A percentile compares a stretch with the other conserved stretches of the same genome.
These are phyloP conservation scores for Vaccinium myrtillus DNA, from an alignment of 148 eudicot genomes.

Conservation along the genomic window DNA sequence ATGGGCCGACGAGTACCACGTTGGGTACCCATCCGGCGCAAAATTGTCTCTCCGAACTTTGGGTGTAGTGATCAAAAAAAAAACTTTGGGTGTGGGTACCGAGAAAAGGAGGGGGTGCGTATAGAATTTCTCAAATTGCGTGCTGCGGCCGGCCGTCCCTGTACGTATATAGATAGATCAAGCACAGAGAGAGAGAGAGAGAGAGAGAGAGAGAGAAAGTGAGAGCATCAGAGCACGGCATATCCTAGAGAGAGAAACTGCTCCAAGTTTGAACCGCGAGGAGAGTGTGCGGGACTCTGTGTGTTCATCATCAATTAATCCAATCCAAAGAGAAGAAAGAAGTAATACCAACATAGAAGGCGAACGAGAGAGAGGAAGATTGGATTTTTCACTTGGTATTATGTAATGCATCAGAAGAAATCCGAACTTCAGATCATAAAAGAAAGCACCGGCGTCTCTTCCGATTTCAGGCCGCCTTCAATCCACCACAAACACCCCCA, in stretches of 20 bases:
- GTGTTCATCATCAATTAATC: background rate
- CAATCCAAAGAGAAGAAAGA: background rate
- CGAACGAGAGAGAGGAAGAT: background rate
- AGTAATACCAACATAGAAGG: background rate
- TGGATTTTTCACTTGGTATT: conserved; percentile 8
- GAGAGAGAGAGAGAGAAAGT: background rate
- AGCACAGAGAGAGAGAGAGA: background rate
- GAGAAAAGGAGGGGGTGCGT: too few relatives aligned
- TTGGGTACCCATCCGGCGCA: too few relatives aligned
- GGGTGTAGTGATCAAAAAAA: too few relatives aligned
- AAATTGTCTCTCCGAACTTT: too few relatives aligned
- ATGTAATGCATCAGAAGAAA: conserved; percentile 93
- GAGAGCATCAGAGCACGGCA: background rate
- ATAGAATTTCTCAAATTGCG: background rate
- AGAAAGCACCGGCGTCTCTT: conserved; percentile 96
- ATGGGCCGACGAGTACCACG: too few relatives aligned
- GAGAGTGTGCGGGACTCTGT: background rate
- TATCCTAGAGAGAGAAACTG: conserved; percentile 1
- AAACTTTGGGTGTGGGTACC: too few relatives aligned
- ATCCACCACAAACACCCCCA: conserved; percentile 50
- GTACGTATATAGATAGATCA: background rate
- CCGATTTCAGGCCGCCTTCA: conserved; percentile 88
- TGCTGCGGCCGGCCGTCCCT: conserved; percentile 4
- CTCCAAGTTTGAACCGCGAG: background rate
- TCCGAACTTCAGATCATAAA: conserved; percentile 94